Evolutionary conservation across 805 yeast genomes (phyloP), one percentile per base, ranked within the genome.

Genomic region (Lachancea thermotolerans): DNA sequence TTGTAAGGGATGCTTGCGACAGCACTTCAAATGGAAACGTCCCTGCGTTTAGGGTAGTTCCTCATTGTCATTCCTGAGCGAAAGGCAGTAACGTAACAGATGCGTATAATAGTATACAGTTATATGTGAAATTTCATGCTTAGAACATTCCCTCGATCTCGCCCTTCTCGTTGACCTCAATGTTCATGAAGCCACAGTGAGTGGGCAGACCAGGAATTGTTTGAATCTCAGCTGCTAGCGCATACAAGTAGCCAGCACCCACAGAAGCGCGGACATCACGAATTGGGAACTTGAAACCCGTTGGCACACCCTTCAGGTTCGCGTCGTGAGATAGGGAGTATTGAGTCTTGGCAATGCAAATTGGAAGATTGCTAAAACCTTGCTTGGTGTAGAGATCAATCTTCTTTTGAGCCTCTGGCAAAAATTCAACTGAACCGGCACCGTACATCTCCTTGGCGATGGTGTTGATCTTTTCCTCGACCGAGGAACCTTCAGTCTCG

Each of bases 141-240:
- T 62, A 84, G 60, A 84, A 84, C 68, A 85, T 75, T 40, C 93
- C 93, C 57, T 84, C 90, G 54, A 85, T 85, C 59, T 85, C 86
- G 46, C 90, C 91, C 51, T 83, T 77, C 35, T 81, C 87, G 58
- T 79, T 76, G 43, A 85, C 88, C 66, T 85, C 93, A 41, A 85
- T 88, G 56, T 85, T 83, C 91, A 85, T 85, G 68, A 81, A 85
- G 35, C 95, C 93, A 63, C 86, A 80, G 60, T 83, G 85, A 3
- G 95, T 85, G 47, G 93, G 86, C 62, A 85, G 73, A 49, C 95
- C 93, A 27, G 95, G 95, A 57, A 85, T 85, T 37, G 95, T 85
- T 72, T 81, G 86, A 58, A 85, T 85, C 65, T 84, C 90, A 44
- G 88, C 93, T 4, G 95, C 93, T 57, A 85, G 72, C 4, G 91